phyloP scores from a whole-genome alignment of 768 basidiomycete genomes.

The Pulveroboletus sp. region DNA sequence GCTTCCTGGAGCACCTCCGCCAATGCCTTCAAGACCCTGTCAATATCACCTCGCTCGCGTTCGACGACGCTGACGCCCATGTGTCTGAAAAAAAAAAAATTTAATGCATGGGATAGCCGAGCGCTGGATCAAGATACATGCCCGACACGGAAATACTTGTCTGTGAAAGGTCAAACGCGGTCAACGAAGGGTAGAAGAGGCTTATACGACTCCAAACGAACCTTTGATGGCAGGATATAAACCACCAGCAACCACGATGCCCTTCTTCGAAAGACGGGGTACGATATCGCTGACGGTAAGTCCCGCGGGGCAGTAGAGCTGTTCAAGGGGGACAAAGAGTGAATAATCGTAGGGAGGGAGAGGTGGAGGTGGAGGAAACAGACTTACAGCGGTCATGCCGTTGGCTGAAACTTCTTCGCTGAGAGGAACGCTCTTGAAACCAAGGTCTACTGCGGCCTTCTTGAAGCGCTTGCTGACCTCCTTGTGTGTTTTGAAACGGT shows the following conservation, averaged over 20 bases:
- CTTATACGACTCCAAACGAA: conserved; percentile 25
- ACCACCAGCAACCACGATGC: conserved; percentile 83
- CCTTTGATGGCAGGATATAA: conserved; percentile 81
- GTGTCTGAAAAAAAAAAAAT: conserved; percentile 44
- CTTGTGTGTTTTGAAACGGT: conserved; percentile 74
- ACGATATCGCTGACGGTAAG: conserved; percentile 72
- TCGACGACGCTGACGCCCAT: conserved; percentile 89
- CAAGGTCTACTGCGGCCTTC: conserved; percentile 56
- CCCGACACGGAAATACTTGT: conserved; percentile 92
- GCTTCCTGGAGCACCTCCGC: conserved; percentile 48
- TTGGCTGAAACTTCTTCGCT: conserved; percentile 68
- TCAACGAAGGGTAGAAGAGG: conserved; percentile 5
- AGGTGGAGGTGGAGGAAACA: neutral
- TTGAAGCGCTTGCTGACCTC: conserved; percentile 67
- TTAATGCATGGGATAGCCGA: conserved; percentile 3
- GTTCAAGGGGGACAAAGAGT: neutral
- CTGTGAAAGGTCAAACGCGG: conserved; percentile 31
- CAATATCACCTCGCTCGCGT: conserved; percentile 63
- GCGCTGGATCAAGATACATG: conserved; percentile 26
- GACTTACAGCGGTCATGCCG: conserved; percentile 85
- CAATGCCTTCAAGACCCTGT: conserved; percentile 63
- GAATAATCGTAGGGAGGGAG: neutral
- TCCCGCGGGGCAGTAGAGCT: conserved; percentile 82
- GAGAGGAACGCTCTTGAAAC: conserved; percentile 68
- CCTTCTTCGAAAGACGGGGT: conserved; percentile 64